These are phyloP conservation scores for Passiflora organensis DNA, from an alignment of 345 rosid species.

Conservation along the genomic window DNA sequence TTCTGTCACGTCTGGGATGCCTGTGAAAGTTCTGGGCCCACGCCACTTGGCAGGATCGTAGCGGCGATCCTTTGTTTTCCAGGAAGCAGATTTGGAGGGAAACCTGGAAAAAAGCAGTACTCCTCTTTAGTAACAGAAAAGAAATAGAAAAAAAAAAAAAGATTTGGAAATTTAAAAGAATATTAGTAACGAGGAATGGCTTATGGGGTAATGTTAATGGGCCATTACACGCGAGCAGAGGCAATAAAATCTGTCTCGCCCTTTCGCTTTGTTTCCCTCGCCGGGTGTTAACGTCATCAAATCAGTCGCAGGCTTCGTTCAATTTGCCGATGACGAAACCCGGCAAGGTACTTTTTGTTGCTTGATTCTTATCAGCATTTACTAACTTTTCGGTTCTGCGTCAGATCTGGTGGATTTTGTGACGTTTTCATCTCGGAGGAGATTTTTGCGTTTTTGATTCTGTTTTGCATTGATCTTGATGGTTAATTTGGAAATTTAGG, in stretches of 20 bases:
- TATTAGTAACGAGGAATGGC: conserved; percentile 9
- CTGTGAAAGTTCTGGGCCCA: neutral
- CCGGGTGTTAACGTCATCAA: conserved; percentile 44
- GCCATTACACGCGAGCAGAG: conserved; percentile 5
- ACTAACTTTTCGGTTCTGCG: no score
- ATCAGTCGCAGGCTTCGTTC: conserved; percentile 19
- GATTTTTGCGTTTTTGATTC: conserved; percentile 21
- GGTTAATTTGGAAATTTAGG: no score
- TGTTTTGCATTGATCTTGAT: conserved; percentile 6
- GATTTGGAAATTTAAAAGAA: no score
- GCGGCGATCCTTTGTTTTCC: neutral
- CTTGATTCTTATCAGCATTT: no score
- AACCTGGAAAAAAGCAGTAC: conserved; percentile 9
- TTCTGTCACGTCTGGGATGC: conserved; percentile 8
- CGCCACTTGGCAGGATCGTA: conserved; percentile 15
- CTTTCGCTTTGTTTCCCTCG: conserved; percentile 19
- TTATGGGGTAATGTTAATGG: conserved; percentile 2
- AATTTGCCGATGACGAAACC: conserved; percentile 19
- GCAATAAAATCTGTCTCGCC: neutral
- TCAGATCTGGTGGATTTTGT: conserved; percentile 54
- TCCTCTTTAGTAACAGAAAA: neutral
- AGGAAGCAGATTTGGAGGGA: conserved; percentile 39
- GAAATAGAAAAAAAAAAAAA: neutral
- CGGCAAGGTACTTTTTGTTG: no score
- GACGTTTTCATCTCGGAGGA: conserved; percentile 21